Evolutionary conservation across 257 asterid genomes (phyloP).

Genomic region (Salvia miltiorrhiza): DNA sequence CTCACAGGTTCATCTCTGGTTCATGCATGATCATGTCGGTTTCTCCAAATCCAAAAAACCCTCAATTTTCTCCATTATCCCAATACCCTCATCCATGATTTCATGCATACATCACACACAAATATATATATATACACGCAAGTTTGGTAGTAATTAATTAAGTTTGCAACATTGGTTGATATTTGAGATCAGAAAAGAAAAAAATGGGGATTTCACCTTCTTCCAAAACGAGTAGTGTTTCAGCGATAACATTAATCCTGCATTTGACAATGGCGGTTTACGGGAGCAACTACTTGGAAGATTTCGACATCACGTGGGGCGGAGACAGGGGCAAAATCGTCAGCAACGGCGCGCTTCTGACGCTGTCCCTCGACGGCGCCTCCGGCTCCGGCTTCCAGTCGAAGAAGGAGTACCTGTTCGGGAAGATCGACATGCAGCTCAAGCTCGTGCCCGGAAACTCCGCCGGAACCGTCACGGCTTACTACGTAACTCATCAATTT

Average conservation of each 20-base stretch:
- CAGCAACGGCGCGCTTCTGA: constrained; percentile 56
- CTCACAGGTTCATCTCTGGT: constrained; percentile 14
- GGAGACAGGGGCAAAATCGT: constrained; percentile 45
- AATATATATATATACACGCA: background rate
- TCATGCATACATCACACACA: background rate
- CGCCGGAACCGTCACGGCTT: constrained; percentile 72
- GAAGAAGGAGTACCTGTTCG: constrained; percentile 48
- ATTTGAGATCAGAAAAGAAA: background rate
- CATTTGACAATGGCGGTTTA: constrained; percentile 6
- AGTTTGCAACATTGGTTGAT: background rate
- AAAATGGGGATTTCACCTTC: constrained; percentile 23
- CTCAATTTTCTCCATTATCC: background rate
- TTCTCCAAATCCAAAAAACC: background rate
- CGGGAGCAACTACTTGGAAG: constrained; percentile 32
- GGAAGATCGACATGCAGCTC: constrained; percentile 40
- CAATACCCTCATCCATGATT: background rate
- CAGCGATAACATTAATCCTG: background rate
- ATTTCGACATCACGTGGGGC: constrained; percentile 67
- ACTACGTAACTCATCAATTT: constrained; percentile 32
- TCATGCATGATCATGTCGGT: constrained; percentile 28
- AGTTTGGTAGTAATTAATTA: too few species aligned
- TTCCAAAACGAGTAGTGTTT: background rate
- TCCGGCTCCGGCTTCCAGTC: constrained; percentile 71
- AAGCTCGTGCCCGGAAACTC: constrained; percentile 67
- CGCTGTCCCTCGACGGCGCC: constrained; percentile 45